These are phyloP conservation scores for Entomortierella beljakovae DNA, from an alignment of 192 early-diverging fungal genomes.

Conservation along the genomic window DNA sequence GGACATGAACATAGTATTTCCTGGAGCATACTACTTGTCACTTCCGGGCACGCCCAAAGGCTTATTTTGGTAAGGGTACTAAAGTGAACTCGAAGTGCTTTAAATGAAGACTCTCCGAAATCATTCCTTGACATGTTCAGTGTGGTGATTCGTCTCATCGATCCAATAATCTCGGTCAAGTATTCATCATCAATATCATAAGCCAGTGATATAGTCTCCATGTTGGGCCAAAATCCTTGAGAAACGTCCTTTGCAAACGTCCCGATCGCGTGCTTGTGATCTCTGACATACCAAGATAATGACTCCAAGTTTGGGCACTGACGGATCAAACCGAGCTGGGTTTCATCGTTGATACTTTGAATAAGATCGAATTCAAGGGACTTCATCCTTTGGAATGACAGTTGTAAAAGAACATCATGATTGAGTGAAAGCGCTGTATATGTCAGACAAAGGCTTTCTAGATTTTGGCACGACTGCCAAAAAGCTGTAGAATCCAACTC, in stretches of 20 bases:
- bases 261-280: neutral
- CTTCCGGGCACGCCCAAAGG: neutral
- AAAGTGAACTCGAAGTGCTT: neutral
- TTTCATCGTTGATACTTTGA: neutral
- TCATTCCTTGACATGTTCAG: neutral
- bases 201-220: neutral
- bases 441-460: neutral
- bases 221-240: neutral
- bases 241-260: neutral
- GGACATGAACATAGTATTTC: neutral
- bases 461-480: neutral
- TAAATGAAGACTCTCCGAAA: neutral
- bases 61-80: neutral
- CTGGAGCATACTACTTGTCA: neutral
- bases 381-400: neutral
- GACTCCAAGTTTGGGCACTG: neutral
- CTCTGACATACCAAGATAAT: neutral
- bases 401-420: neutral
- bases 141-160: neutral
- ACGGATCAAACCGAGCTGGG: neutral
- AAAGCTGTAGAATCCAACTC: neutral
- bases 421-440: neutral
- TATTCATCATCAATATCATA: neutral
- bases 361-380: neutral
- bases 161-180: neutral